Evolutionary conservation across 148 eudicot species (phyloP).

Genomic region (Spergularia marina): DNA sequence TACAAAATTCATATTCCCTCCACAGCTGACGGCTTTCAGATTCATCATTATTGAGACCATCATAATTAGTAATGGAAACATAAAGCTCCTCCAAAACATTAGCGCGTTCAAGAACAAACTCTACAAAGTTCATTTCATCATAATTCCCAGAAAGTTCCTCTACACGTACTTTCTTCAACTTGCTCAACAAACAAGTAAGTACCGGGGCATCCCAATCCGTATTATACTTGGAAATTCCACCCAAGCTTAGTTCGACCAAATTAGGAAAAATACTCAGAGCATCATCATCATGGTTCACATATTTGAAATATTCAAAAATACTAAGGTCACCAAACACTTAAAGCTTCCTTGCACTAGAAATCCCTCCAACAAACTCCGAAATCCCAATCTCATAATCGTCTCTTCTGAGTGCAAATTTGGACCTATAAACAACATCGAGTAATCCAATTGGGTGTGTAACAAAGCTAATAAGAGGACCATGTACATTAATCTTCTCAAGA

Average conservation of each 20-base stretch:
- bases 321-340: neutral
- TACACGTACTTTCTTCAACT: neutral
- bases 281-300: neutral
- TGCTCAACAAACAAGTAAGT: neutral
- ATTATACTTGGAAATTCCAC: neutral
- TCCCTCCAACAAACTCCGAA: neutral
- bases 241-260: neutral
- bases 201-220: neutral
- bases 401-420: neutral
- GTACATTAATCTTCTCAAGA: neutral
- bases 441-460: neutral
- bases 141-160: neutral
- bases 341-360: neutral
- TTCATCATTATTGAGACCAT: neutral
- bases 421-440: neutral
- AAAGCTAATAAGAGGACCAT: neutral
- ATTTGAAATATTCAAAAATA: no score
- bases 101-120: neutral
- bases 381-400: neutral
- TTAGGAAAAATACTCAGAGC: neutral
- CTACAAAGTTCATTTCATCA: neutral
- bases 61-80: neutral
- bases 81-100: conserved; percentile 1
- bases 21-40: neutral
- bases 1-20: conserved; percentile 3